Evolutionary conservation across 306 rosid genomes (phyloP).

Genomic region (Cicer judaicum): DNA sequence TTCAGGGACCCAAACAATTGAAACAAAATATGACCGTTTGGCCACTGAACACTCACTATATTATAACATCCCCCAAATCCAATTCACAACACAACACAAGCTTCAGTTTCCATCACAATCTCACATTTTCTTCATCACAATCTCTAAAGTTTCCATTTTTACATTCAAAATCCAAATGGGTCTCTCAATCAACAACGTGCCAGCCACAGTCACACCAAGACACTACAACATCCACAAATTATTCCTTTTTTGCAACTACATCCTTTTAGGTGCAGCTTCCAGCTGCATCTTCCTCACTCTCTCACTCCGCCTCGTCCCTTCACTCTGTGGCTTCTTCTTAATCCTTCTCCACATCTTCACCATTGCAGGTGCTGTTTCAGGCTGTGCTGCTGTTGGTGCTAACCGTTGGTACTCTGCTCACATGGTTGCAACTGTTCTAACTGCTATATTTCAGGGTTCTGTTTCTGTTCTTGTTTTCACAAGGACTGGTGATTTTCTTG

Average conservation of each 20-base stretch:
- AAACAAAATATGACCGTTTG: constrained; percentile 43
- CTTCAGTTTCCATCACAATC: not conserved
- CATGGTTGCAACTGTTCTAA: constrained; percentile 81
- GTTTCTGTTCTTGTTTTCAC: constrained; percentile 75
- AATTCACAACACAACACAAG: not conserved
- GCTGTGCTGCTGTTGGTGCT: constrained; percentile 68
- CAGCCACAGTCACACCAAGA: constrained; percentile 24
- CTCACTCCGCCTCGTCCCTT: constrained; percentile 83
- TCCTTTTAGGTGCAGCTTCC: constrained; percentile 86
- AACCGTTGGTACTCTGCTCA: constrained; percentile 80
- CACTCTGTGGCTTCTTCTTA: constrained; percentile 76
- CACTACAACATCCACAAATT: constrained; percentile 75
- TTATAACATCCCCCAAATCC: not conserved
- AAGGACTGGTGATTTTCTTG: constrained; percentile 68
- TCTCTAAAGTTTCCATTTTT: not conserved
- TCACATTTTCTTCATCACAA: not conserved
- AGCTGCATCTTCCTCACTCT: constrained; percentile 95
- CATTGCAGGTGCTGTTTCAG: constrained; percentile 73
- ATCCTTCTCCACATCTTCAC: constrained; percentile 85
- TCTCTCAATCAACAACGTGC: constrained; percentile 25
- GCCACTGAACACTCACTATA: not conserved
- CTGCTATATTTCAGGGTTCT: constrained; percentile 82
- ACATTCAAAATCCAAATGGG: constrained; percentile 46
- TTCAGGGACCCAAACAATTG: not conserved
- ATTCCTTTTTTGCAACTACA: constrained; percentile 87